Evolutionary conservation across 345 rosid species (phyloP).

Genomic region (Salix viminalis): DNA sequence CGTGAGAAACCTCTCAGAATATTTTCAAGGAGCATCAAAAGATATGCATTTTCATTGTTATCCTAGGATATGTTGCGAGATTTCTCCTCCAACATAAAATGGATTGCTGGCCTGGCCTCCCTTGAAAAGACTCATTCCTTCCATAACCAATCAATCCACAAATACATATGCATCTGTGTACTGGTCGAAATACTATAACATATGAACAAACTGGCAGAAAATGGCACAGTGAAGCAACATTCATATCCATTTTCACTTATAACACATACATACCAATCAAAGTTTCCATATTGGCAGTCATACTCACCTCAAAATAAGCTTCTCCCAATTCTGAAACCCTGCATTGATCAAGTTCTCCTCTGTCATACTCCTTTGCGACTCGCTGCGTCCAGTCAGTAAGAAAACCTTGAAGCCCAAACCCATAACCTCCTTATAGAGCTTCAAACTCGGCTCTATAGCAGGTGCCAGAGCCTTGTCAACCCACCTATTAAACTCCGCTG

Average conservation of each 20-base stretch:
- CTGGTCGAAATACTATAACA: too few relatives aligned
- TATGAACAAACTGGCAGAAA: neutral
- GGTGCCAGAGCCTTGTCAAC: slow-evolving; percentile 72
- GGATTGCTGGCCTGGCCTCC: neutral
- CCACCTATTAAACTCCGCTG: slow-evolving; percentile 69
- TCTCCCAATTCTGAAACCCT: slow-evolving; percentile 76
- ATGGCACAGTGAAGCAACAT: neutral
- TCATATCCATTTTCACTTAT: neutral
- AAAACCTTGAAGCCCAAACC: slow-evolving; percentile 72
- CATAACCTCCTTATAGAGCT: slow-evolving; percentile 58
- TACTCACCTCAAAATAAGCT: slow-evolving; percentile 74
- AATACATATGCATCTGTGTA: too few relatives aligned
- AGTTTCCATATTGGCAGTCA: neutral
- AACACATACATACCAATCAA: neutral
- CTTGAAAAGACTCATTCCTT: neutral
- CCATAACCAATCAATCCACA: neutral
- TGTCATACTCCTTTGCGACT: slow-evolving; percentile 55
- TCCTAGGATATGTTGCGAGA: too few relatives aligned
- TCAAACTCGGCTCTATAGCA: slow-evolving; percentile 64
- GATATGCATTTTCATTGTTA: too few relatives aligned
- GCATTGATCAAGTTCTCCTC: slow-evolving; percentile 61
- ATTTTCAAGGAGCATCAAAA: neutral
- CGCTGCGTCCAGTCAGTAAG: slow-evolving; percentile 78
- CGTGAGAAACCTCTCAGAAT: too few relatives aligned
- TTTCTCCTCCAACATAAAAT: neutral